Percentiles rank a stretch among this genome's conserved stretches.
Evolutionary conservation across 257 asterid species (phyloP).

Genomic region (Buddleja alternifolia): DNA sequence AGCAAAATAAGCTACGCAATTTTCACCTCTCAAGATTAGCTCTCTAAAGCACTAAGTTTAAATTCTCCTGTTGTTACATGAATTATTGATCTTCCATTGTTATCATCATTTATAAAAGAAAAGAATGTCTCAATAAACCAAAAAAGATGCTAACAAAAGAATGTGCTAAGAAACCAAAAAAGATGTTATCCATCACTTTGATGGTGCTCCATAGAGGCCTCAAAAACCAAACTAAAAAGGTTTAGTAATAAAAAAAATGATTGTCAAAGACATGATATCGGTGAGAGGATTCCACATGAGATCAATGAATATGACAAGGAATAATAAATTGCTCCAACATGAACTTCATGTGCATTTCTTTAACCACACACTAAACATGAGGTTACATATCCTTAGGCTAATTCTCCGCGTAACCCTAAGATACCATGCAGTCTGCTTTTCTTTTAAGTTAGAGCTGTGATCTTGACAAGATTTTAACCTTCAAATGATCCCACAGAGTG

Average conservation of each 20-base stretch:
- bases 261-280: background rate
- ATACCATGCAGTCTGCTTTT: background rate
- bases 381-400: background rate
- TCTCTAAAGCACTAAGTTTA: background rate
- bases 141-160: too few species aligned
- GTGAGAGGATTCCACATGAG: background rate
- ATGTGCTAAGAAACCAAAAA: background rate
- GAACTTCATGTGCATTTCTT: background rate
- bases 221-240: background rate
- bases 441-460: constrained; percentile 13
- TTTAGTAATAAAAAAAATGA: background rate
- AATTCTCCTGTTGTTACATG: background rate
- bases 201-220: background rate
- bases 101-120: constrained; percentile 1
- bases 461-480: background rate
- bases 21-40: background rate
- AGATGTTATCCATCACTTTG: background rate
- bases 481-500: background rate
- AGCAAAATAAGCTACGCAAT: background rate
- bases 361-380: background rate
- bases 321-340: background rate
- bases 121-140: too few species aligned
- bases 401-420: background rate
- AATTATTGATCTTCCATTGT: background rate
- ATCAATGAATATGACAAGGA: background rate